Conservation (phyloP, 2,329 filamentous ascomycete species). For the Aspergillus spinulosporus region DNA sequence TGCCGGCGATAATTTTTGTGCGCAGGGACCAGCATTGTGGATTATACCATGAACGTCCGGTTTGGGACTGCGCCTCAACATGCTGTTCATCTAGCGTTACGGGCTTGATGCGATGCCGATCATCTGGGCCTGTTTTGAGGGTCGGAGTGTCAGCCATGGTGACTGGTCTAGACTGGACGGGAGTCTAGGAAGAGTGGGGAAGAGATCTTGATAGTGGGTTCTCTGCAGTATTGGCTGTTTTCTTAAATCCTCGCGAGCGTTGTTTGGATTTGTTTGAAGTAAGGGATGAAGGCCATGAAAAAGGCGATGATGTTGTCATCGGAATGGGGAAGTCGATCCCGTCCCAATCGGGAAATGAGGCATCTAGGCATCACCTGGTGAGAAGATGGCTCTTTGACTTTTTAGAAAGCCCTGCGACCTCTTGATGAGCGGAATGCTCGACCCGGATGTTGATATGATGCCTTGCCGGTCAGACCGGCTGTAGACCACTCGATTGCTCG, state of each 20-base stretch:
- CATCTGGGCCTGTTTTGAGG: slow-evolving; percentile 5
- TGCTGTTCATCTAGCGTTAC: slow-evolving; percentile 17
- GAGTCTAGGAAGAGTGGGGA: not conserved
- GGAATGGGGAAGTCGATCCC: slow-evolving; percentile 6
- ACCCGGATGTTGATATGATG: no score
- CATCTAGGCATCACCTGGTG: not conserved
- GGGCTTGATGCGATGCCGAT: not conserved
- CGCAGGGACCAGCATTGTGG: slow-evolving; percentile 56
- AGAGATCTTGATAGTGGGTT: not conserved
- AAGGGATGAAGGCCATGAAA: not conserved
- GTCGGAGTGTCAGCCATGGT: not conserved
- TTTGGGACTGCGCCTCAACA: not conserved
- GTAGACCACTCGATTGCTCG: no score
- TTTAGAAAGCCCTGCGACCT: not conserved
- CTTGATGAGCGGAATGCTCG: no score
- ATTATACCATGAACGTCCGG: slow-evolving; percentile 42
- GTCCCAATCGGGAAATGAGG: slow-evolving; percentile 8
- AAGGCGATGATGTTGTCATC: slow-evolving; percentile 7
- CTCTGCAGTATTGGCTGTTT: no score
- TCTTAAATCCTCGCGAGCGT: not conserved
- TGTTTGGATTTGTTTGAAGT: not conserved
- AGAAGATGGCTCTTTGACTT: not conserved
- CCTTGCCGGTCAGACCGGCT: no score
- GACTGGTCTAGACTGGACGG: no score
- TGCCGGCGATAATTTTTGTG: slow-evolving; percentile 49